phyloP scores from a whole-genome alignment of 352 stramenopile genomes.

The Phytophthora quininea region DNA sequence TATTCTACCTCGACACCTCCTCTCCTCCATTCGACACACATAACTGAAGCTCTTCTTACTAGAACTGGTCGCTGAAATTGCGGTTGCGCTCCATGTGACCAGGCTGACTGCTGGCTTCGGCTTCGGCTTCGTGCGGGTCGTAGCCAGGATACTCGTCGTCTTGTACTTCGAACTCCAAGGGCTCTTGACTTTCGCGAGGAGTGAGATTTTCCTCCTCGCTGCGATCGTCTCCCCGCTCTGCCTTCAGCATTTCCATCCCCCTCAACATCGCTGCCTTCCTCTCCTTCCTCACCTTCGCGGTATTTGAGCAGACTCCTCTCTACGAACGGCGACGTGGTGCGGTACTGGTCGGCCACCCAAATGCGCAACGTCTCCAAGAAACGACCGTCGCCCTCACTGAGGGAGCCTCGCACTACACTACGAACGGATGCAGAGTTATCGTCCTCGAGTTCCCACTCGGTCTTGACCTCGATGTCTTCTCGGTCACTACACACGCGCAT shows the following conservation, averaged over 20 bases:
- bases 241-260: background rate
- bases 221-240: background rate
- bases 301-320: conserved; percentile 86
- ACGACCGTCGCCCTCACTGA: conserved; percentile 68
- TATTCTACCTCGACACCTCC: background rate
- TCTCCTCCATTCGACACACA: conserved; percentile 5
- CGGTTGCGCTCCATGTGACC: conserved; percentile 59
- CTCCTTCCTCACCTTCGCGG: conserved; percentile 62
- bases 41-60: conserved; percentile 12
- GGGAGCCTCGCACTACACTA: conserved; percentile 59
- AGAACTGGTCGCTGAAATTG: conserved; percentile 66
- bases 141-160: conserved; percentile 1
- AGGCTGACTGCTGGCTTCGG: conserved; percentile 48
- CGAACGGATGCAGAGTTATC: conserved; percentile 72
- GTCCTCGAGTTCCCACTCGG: conserved; percentile 84
- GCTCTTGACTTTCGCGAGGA: background rate
- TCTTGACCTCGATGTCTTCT: conserved; percentile 86
- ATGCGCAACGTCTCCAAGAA: conserved; percentile 86
- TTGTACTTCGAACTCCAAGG: conserved; percentile 8
- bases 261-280: conserved; percentile 34
- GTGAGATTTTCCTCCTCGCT: conserved; percentile 13
- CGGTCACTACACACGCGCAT: conserved; percentile 80
- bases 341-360: conserved; percentile 86
- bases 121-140: conserved; percentile 17
- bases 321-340: conserved; percentile 86